Evolutionary conservation across 768 basidiomycete genomes (phyloP).

Genomic region (Hebeloma cylindrosporum): DNA sequence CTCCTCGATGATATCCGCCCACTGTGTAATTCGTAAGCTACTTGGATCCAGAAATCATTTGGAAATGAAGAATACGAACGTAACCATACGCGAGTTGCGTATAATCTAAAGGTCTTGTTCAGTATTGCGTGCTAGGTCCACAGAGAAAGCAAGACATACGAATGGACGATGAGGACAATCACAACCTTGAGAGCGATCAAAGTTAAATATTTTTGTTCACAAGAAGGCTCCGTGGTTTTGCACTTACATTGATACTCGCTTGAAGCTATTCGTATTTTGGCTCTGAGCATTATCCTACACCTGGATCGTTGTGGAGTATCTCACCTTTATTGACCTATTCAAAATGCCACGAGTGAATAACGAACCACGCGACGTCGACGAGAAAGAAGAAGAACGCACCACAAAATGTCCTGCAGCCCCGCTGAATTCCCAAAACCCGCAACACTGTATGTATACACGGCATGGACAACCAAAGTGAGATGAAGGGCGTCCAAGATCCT

Average conservation of each 20-base stretch:
- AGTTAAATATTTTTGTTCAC: neutral
- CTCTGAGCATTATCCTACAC: neutral
- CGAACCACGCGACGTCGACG: neutral
- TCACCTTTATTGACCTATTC: constrained; percentile 36
- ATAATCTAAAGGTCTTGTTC: constrained; percentile 43
- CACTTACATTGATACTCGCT: constrained; percentile 43
- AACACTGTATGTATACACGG: constrained; percentile 37
- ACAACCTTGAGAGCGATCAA: constrained; percentile 30
- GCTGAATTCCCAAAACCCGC: constrained; percentile 33
- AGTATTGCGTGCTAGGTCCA: neutral
- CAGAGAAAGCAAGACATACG: constrained; percentile 26
- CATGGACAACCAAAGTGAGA: constrained; percentile 33
- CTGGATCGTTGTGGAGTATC: too few relatives aligned
- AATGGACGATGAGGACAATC: constrained; percentile 45
- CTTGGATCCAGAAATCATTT: neutral
- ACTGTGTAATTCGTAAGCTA: constrained; percentile 9
- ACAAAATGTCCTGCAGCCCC: constrained; percentile 27
- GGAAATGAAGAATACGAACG: constrained; percentile 33
- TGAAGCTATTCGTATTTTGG: constrained; percentile 33
- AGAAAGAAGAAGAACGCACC: constrained; percentile 23
- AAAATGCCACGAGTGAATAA: too few relatives aligned
- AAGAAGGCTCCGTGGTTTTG: neutral
- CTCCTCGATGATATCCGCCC: constrained; percentile 26
- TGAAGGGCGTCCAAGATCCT: constrained; percentile 39
- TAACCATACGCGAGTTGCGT: constrained; percentile 46